Evolutionary conservation across 2,329 filamentous ascomycete species (phyloP), one percentile per base, ranked within the genome.

Genomic region (Drechslerella dactyloides): DNA sequence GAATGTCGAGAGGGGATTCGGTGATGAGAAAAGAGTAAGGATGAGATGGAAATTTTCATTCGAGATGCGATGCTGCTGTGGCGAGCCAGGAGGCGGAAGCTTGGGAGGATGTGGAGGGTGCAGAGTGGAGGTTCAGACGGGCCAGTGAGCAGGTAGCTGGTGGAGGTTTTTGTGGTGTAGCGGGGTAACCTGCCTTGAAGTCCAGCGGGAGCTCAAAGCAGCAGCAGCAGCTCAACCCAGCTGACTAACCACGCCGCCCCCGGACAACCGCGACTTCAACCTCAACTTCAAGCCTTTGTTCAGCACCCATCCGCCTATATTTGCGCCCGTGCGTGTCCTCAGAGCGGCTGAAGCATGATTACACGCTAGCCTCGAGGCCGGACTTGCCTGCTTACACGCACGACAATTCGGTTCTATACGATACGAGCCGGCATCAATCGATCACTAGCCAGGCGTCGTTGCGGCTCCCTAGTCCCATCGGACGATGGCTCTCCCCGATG

Each of bases 121-220:
- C 10, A 44, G 40, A n/a, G 13, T 48, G 44, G 21, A 48, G 44
- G n/a, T 44, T 33, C 3, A 33, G 27, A 8, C 27, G 8, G 17
- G 40, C 40, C 6, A 48, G 44, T 48, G 44, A 21, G 15, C 44
- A 48, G 44, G 44, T 5, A 21, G 44, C 44, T 48, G 44, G 44
- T 48, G 44, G 44, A 48, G 44, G 44, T 48, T 48, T 48, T 48
- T 19, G 44, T 21, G 44, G 44, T 48, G 44, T 48, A 48, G 44
- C 44, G 44, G 44, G 44, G 44, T 48, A 48, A 48, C 44, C 19
- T 48, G 15, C 27, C 27, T 33, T 19, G 19, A 48, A 19, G 17
- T 17, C 44, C 6, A 21, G 19, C 44, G 19, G 17, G 19, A 48
- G 44, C 44, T 48, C 37, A 19, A 33, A 48, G 44, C n/a, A 48